These are phyloP conservation scores for Phytophthora multivora DNA, from an alignment of 352 stramenopile species.

Conservation along the genomic window DNA sequence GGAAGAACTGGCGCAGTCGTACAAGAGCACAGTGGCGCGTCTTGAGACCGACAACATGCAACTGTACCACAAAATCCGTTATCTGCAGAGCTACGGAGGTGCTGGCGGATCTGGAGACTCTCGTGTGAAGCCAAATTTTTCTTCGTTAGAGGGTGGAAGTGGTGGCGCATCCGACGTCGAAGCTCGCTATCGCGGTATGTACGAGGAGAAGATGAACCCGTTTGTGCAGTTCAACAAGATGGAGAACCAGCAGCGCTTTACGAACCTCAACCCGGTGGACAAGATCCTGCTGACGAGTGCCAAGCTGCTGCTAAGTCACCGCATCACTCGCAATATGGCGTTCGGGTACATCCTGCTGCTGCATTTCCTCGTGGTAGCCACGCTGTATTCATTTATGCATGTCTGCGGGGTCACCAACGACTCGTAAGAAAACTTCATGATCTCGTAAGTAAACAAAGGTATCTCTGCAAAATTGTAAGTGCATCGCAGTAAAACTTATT, in stretches of 20 bases:
- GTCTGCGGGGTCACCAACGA: constrained; percentile 81
- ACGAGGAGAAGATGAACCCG: constrained; percentile 92
- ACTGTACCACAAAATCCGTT: constrained; percentile 91
- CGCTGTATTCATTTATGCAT: constrained; percentile 89
- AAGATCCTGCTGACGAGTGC: constrained; percentile 91
- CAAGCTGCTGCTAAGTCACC: constrained; percentile 80
- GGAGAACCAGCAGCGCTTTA: constrained; percentile 88
- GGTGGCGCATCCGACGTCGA: constrained; percentile 53
- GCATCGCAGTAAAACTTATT: background rate
- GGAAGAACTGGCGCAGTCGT: constrained; percentile 67
- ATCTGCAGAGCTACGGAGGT: constrained; percentile 78
- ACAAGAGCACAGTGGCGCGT: constrained; percentile 65
- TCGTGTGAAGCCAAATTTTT: constrained; percentile 28
- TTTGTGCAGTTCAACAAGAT: constrained; percentile 93
- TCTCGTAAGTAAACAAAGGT: no score
- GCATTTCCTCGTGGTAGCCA: constrained; percentile 85
- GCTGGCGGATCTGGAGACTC: constrained; percentile 23
- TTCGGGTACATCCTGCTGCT: constrained; percentile 87
- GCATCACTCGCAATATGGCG: constrained; percentile 82
- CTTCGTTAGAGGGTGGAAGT: constrained; percentile 46
- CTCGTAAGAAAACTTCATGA: constrained; percentile 21
- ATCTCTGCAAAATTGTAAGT: no score
- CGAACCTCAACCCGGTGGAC: constrained; percentile 90
- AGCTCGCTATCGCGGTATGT: constrained; percentile 84
- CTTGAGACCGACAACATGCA: constrained; percentile 92